Conservation (phyloP, 2,329 filamentous ascomycete genomes). For the Aschersonia sp. region DNA sequence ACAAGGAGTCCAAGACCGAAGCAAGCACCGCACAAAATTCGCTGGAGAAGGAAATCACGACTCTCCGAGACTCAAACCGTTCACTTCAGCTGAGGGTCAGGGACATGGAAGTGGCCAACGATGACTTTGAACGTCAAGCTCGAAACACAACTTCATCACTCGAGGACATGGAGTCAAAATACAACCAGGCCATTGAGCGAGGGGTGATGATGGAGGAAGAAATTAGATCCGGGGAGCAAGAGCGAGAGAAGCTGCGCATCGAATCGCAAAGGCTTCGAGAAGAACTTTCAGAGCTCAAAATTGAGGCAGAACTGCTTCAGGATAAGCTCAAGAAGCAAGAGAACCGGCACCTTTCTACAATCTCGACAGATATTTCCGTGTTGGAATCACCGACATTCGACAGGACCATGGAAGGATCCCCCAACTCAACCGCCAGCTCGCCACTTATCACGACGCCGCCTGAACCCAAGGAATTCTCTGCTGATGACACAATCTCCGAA, state of each 20-base stretch:
- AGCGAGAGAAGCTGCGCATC: slow-evolving; percentile 78
- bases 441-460: slow-evolving; percentile 83
- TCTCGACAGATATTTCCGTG: slow-evolving; percentile 48
- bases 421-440: slow-evolving; percentile 77
- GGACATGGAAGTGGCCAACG: slow-evolving; percentile 95
- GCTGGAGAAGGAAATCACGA: slow-evolving; percentile 92
- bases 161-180: slow-evolving; percentile 94
- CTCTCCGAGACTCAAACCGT: slow-evolving; percentile 70
- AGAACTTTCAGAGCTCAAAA: slow-evolving; percentile 83
- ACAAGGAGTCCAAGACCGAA: slow-evolving; percentile 87
- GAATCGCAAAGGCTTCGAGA: slow-evolving; percentile 82
- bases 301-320: slow-evolving; percentile 86
- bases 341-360: slow-evolving; percentile 39
- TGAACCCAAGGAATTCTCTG: slow-evolving; percentile 48
- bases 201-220: slow-evolving; percentile 92
- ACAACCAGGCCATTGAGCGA: slow-evolving; percentile 85
- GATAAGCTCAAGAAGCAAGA: slow-evolving; percentile 77
- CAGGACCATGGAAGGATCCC: slow-evolving; percentile 54
- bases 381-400: slow-evolving; percentile 62
- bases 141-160: slow-evolving; percentile 90
- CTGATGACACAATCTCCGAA: slow-evolving; percentile 44
- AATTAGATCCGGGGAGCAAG: slow-evolving; percentile 79
- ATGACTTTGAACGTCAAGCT: slow-evolving; percentile 94
- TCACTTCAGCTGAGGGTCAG: slow-evolving; percentile 70
- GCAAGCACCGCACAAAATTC: slow-evolving; percentile 70